Evolutionary conservation across 2,329 filamentous ascomycete genomes (phyloP).

Genomic region (Mycosphaerella arachidis): DNA sequence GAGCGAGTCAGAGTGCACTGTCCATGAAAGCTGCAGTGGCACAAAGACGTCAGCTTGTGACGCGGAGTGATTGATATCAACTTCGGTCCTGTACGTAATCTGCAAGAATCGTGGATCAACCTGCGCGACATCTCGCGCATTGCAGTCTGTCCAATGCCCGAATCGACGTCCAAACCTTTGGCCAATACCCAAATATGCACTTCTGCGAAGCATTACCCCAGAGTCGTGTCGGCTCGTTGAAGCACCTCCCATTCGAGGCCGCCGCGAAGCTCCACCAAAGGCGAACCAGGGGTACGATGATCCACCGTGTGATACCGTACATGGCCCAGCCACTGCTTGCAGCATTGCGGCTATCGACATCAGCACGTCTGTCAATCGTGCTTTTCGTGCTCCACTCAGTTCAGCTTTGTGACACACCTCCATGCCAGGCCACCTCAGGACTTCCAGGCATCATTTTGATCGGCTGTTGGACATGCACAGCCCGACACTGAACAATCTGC

Average conservation of each 20-base stretch:
- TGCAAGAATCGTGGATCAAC: neutral
- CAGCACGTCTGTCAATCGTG: slow-evolving; percentile 6
- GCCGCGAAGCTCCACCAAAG: neutral
- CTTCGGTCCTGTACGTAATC: neutral
- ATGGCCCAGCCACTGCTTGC: neutral
- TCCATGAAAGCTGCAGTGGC: neutral
- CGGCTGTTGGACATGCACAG: too few species aligned
- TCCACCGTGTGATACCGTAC: slow-evolving; percentile 7
- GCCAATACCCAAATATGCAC: neutral
- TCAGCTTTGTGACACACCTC: neutral
- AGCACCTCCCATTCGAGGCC: slow-evolving; percentile 3
- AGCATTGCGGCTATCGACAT: neutral
- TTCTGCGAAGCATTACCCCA: neutral
- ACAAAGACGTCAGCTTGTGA: slow-evolving; percentile 4
- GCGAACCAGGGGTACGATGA: neutral
- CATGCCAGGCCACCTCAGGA: neutral
- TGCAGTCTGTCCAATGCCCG: neutral
- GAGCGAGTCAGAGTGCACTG: slow-evolving; percentile 1
- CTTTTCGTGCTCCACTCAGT: neutral
- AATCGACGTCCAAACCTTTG: neutral
- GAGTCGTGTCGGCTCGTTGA: neutral
- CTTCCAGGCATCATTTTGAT: neutral
- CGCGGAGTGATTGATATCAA: neutral
- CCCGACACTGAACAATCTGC: neutral
- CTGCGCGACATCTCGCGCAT: neutral